These are phyloP conservation scores for Pittosporum tobira DNA, from an alignment of 129 eudicot genomes.

Conservation along the genomic window DNA sequence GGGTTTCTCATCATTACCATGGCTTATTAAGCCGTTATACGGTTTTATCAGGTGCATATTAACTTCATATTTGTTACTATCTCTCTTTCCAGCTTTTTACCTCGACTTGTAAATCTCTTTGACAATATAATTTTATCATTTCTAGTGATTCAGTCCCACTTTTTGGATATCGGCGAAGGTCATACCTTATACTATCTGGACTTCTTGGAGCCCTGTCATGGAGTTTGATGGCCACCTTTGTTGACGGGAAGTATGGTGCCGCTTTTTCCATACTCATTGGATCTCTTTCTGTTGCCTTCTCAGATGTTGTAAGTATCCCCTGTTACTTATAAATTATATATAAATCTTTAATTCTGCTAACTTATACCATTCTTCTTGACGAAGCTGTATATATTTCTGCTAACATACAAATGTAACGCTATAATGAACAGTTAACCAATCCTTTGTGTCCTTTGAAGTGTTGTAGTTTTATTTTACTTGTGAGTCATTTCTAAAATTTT, in stretches of 20 bases:
- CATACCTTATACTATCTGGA: constrained; percentile 88
- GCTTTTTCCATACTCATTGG: constrained; percentile 84
- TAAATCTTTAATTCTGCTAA: neutral
- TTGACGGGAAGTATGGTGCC: constrained; percentile 79
- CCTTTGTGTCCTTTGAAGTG: neutral
- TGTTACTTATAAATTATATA: neutral
- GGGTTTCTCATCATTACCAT: constrained; percentile 86
- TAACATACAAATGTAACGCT: neutral
- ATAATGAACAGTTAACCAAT: too few relatives aligned
- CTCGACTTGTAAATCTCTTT: constrained; percentile 12
- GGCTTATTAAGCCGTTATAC: constrained; percentile 97
- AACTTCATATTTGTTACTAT: constrained; percentile 4
- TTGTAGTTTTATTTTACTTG: neutral
- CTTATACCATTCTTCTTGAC: constrained; percentile 3
- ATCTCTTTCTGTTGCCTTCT: constrained; percentile 97
- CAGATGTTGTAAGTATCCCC: constrained; percentile 84
- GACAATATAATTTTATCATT: constrained; percentile 7
- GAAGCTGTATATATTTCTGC: neutral
- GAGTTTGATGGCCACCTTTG: constrained; percentile 90
- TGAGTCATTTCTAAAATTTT: neutral
- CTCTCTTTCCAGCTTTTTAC: constrained; percentile 5
- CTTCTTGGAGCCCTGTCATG: constrained; percentile 96
- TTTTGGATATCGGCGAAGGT: constrained; percentile 97
- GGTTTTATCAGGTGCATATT: constrained; percentile 85
- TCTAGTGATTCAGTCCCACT: constrained; percentile 93